Percentiles rank a stretch among this genome's conserved stretches.
phyloP scores from a whole-genome alignment of 108 stramenopile species.

The Cyclostephanos invisitatus region DNA sequence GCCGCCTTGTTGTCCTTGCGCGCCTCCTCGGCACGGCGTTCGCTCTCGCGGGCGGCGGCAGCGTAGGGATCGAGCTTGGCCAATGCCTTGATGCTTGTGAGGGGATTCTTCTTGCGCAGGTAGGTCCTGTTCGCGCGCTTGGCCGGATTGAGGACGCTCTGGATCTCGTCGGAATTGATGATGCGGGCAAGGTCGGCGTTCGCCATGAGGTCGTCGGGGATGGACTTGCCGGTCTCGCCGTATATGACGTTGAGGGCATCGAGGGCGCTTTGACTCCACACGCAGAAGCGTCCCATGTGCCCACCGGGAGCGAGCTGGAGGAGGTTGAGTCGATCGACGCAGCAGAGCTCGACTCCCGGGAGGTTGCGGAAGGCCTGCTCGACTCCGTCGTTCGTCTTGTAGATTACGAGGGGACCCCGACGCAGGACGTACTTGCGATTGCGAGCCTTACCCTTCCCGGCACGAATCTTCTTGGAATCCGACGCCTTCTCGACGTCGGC shows the following conservation, averaged over 20 bases:
- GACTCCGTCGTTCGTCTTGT: slow-evolving; percentile 91
- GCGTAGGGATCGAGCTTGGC: slow-evolving; percentile 95
- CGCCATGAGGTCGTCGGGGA: slow-evolving; percentile 91
- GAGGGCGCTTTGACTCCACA: slow-evolving; percentile 98
- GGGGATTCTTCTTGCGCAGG: slow-evolving; percentile 95
- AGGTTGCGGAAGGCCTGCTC: slow-evolving; percentile 96
- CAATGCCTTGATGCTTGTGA: slow-evolving; percentile 82
- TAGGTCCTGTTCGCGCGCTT: slow-evolving; percentile 66
- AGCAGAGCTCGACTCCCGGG: slow-evolving; percentile 95
- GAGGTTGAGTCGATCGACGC: slow-evolving; percentile 95
- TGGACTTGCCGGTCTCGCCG: slow-evolving; percentile 76
- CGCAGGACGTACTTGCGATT: slow-evolving; percentile 95
- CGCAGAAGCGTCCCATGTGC: slow-evolving; percentile 98
- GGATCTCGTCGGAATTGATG: slow-evolving; percentile 98
- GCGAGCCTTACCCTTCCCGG: slow-evolving; percentile 99
- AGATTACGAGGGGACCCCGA: slow-evolving; percentile 97
- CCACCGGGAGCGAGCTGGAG: slow-evolving; percentile 98
- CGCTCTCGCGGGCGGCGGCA: slow-evolving; percentile 80
- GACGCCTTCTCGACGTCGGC: slow-evolving; percentile 96
- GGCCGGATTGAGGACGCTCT: slow-evolving; percentile 91
- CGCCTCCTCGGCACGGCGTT: slow-evolving; percentile 61
- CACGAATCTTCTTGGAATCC: slow-evolving; percentile 94
- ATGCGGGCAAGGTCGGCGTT: slow-evolving; percentile 98
- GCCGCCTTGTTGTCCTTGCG: slow-evolving; percentile 71
- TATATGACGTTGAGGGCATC: slow-evolving; percentile 94